phyloP scores from a whole-genome alignment of 257 asterid species.

The Scutellaria galericulata region DNA sequence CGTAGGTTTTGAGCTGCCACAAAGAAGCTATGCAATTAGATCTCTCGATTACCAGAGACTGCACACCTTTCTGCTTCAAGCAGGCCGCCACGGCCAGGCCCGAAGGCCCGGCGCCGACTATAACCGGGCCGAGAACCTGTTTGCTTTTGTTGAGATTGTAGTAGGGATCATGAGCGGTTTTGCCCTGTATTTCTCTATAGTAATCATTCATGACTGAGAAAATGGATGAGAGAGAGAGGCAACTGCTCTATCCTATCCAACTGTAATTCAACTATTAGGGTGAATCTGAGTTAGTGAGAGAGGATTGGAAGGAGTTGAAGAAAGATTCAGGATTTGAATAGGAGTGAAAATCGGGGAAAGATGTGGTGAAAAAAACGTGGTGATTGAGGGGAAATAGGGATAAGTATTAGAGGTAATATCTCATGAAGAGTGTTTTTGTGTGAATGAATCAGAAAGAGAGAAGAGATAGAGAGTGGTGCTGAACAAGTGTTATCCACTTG shows the following conservation, averaged over 20 bases:
- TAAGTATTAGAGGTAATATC: no score
- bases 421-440: no score
- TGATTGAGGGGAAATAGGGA: no score
- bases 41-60: slow-evolving; percentile 69
- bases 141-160: slow-evolving; percentile 29
- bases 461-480: slow-evolving; percentile 28
- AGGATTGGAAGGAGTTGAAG: no score
- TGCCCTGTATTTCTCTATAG: slow-evolving; percentile 63
- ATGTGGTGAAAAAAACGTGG: no score
- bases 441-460: background rate
- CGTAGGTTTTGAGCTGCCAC: slow-evolving; percentile 85
- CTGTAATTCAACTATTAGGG: no score
- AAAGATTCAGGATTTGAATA: no score
- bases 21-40: slow-evolving; percentile 79
- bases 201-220: slow-evolving; percentile 34
- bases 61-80: slow-evolving; percentile 55
- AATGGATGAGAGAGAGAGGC: no score
- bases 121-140: slow-evolving; percentile 61
- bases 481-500: background rate
- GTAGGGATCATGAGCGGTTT: slow-evolving; percentile 59
- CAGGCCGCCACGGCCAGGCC: slow-evolving; percentile 89
- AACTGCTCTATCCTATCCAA: slow-evolving; percentile 1
- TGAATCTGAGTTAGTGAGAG: no score
- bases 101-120: slow-evolving; percentile 88
- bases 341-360: background rate